Percentiles rank a stretch among this genome's conserved stretches.
phyloP scores from a whole-genome alignment of 2,329 filamentous ascomycete species.

The Microcera coccophila region DNA sequence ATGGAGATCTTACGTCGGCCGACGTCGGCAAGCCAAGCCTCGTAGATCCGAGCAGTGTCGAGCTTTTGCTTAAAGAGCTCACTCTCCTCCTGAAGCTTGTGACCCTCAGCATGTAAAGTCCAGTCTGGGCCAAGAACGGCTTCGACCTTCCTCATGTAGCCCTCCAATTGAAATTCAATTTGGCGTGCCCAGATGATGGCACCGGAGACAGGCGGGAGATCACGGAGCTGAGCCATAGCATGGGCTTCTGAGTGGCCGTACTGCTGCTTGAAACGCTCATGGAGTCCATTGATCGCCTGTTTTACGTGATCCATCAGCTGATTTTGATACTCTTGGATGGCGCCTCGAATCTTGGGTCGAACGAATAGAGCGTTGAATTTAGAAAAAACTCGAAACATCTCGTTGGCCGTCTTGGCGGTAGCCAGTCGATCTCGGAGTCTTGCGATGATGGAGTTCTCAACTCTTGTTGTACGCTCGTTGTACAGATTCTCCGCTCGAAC shows the following conservation, averaged over 20 bases:
- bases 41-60: constrained; percentile 88
- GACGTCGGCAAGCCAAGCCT: constrained; percentile 92
- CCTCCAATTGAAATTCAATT: constrained; percentile 91
- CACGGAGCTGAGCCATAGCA: constrained; percentile 94
- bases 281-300: constrained; percentile 85
- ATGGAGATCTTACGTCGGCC: constrained; percentile 86
- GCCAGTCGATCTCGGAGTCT: constrained; percentile 86
- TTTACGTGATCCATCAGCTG: constrained; percentile 98
- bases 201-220: constrained; percentile 91
- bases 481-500: constrained; percentile 92
- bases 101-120: constrained; percentile 89
- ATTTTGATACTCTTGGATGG: constrained; percentile 96
- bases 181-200: constrained; percentile 97
- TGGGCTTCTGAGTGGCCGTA: constrained; percentile 98
- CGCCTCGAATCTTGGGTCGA: constrained; percentile 96
- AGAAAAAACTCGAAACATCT: constrained; percentile 99
- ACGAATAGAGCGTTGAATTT: constrained; percentile 99
- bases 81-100: constrained; percentile 88
- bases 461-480: constrained; percentile 92
- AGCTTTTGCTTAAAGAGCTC: constrained; percentile 94
- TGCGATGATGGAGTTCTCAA: constrained; percentile 98
- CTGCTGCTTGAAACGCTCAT: constrained; percentile 97
- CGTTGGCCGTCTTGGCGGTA: constrained; percentile 93
- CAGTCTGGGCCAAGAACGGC: constrained; percentile 93
- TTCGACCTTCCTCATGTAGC: constrained; percentile 99